A percentile compares a stretch with the other conserved stretches of the same genome.
Evolutionary conservation across 495 filamentous ascomycete species (phyloP).

Genomic region (Terfezia boudieri): DNA sequence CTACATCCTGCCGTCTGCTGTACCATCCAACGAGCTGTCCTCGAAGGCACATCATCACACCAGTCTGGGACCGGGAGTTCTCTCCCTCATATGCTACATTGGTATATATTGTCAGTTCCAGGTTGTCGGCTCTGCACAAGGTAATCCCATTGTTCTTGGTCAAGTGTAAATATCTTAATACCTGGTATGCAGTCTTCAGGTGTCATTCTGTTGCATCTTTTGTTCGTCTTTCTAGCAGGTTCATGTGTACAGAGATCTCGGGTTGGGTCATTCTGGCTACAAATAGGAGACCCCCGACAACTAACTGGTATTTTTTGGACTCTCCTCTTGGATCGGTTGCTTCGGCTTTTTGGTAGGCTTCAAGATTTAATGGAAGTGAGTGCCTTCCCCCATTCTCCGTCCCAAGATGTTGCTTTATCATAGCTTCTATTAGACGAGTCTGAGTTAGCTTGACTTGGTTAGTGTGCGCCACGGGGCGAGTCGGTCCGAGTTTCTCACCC

Average conservation of each 20-base stretch:
- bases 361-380: too few relatives aligned
- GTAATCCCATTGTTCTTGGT: not conserved
- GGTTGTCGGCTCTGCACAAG: not conserved
- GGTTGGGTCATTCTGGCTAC: not conserved
- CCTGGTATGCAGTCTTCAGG: not conserved
- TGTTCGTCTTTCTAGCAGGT: not conserved
- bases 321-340: too few relatives aligned
- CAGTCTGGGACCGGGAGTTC: not conserved
- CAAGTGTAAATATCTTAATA: not conserved
- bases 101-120: not conserved
- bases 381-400: too few relatives aligned
- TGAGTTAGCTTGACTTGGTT: too few relatives aligned
- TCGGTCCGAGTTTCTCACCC: too few relatives aligned
- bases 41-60: not conserved
- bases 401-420: too few relatives aligned
- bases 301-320: too few relatives aligned
- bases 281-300: not conserved
- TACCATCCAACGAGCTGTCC: not conserved
- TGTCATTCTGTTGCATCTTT: not conserved
- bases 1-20: not conserved
- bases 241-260: not conserved
- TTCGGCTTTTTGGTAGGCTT: too few relatives aligned
- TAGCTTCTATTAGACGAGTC: too few relatives aligned
- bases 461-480: too few relatives aligned
- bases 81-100: not conserved